Evolutionary conservation across 1,139 yeast species (phyloP), one percentile per base, ranked within the genome.

Genomic region (Entelexis paramagnoliae): DNA sequence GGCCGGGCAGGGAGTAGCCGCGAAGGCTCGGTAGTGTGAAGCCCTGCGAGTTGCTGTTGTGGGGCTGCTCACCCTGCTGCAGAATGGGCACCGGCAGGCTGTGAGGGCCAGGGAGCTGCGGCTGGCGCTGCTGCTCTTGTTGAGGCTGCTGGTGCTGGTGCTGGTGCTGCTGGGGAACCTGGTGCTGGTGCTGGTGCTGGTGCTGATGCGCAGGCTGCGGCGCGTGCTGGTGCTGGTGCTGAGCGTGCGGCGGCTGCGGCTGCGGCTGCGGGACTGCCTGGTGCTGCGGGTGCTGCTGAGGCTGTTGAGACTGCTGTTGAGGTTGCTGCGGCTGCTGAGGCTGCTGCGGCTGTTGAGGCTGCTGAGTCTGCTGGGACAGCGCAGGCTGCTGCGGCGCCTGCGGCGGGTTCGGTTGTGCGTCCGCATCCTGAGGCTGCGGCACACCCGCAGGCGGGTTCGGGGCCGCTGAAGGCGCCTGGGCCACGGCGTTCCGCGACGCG

Each of bases 151-250:
- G 55, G n/a, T n/a, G n/a, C n/a, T 9, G 50, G 16, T 13, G 35
- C 19, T 26, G 47, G 28, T 44, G 58, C 16, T 28, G 51, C 28
- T 20, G 36, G 26, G 35, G 26, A 11, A 16, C 29, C 32, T 45
- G 48, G 11, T 38, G 20, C 44, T 38, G 54, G 11, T 56, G 63
- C 52, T 54, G 64, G 34, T 53, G 61, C 49, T 55, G 55, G 39
- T 59, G 59, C 30, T 55, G 61, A 44, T 54, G 62, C n/a, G n/a
- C n/a, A 40, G 55, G 60, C 29, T 48, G 62, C 43, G 53, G 59
- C 35, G 55, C 62, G 34, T 33, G 47, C 13, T 24, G 43, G 46
- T 30, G 57, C 13, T 24, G 43, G 46, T 30, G 57, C 32, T 29
- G 54, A 1, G 43, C 48, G 38, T 43, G 50, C 47, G 49, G 42